phyloP scores from a whole-genome alignment of 2,329 filamentous ascomycete species.

The Scolecobasidium constrictum region DNA sequence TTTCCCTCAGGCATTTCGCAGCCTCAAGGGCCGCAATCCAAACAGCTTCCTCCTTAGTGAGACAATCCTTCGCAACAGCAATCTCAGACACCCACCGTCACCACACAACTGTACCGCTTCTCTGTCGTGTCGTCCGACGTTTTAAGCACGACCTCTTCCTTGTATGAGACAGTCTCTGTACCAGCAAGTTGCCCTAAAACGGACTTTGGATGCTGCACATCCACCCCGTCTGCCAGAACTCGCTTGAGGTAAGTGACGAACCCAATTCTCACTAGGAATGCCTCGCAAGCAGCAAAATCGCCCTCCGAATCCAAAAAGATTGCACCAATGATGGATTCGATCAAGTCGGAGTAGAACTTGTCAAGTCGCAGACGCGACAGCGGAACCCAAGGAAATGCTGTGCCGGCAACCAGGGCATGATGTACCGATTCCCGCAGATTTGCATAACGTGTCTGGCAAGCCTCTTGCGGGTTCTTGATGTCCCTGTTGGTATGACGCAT shows the following conservation, averaged over 20 bases:
- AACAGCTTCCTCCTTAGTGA: no score
- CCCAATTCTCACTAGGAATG: constrained; percentile 40
- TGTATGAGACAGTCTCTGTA: neutral
- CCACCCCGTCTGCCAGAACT: neutral
- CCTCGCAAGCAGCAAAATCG: constrained; percentile 46
- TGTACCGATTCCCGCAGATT: constrained; percentile 39
- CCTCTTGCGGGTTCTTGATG: constrained; percentile 39
- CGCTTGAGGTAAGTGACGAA: neutral
- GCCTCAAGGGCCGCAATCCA: no score
- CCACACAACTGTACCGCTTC: neutral
- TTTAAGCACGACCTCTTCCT: neutral
- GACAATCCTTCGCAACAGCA: neutral
- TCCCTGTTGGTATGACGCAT: constrained; percentile 48
- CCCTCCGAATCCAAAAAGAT: constrained; percentile 70
- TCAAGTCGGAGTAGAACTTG: constrained; percentile 75
- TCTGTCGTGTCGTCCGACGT: neutral
- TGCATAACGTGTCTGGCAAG: constrained; percentile 40
- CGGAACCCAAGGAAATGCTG: constrained; percentile 63
- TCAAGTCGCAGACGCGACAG: constrained; percentile 54
- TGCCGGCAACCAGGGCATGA: constrained; percentile 37
- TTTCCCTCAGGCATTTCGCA: no score
- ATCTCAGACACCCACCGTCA: neutral
- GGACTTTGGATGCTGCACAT: neutral
- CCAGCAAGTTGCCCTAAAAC: neutral
- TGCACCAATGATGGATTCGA: constrained; percentile 73